phyloP scores from a whole-genome alignment of 2,329 filamentous ascomycete genomes.

The Emergomyces africanus region DNA sequence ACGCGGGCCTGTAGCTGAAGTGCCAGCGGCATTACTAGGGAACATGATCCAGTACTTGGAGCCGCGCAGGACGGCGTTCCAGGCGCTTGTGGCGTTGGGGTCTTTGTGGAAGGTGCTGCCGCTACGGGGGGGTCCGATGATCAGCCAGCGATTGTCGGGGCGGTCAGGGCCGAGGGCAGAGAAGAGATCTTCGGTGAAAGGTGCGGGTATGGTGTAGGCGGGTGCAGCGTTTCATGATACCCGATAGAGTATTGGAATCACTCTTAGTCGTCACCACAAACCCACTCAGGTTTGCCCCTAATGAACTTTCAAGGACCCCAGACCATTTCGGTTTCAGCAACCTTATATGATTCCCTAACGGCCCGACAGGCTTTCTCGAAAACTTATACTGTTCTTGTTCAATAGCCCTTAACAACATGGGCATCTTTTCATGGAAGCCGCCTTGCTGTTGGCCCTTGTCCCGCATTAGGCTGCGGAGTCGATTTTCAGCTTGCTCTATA shows the following conservation, averaged over 20 bases:
- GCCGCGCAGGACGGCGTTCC: conserved; percentile 86
- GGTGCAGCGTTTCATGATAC: conserved; percentile 52
- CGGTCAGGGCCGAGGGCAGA: conserved; percentile 62
- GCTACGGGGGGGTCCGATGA: conserved; percentile 73
- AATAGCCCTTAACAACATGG: conserved; percentile 54
- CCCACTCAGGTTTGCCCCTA: conserved; percentile 56
- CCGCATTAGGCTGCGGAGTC: conserved; percentile 40
- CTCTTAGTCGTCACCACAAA: conserved; percentile 71
- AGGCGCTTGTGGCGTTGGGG: conserved; percentile 59
- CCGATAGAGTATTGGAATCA: conserved; percentile 58
- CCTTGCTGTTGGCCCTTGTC: conserved; percentile 48
- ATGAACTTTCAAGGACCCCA: conserved; percentile 61
- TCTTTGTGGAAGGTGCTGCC: conserved; percentile 93
- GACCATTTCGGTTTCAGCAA: conserved; percentile 73
- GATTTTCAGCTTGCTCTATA: conserved; percentile 39
- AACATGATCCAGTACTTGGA: conserved; percentile 99
- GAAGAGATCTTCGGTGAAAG: conserved; percentile 81
- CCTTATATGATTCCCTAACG: conserved; percentile 65
- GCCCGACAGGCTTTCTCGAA: conserved; percentile 61
- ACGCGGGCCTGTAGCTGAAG: conserved; percentile 6
- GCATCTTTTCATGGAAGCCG: conserved; percentile 53
- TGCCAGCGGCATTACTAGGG: conserved; percentile 39
- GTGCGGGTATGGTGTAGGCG: conserved; percentile 66
- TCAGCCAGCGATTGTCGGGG: conserved; percentile 84
- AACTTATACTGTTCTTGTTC: conserved; percentile 53